These are phyloP conservation scores for Sphaceloma murrayae DNA, from an alignment of 2,329 filamentous ascomycete genomes.

Conservation along the genomic window DNA sequence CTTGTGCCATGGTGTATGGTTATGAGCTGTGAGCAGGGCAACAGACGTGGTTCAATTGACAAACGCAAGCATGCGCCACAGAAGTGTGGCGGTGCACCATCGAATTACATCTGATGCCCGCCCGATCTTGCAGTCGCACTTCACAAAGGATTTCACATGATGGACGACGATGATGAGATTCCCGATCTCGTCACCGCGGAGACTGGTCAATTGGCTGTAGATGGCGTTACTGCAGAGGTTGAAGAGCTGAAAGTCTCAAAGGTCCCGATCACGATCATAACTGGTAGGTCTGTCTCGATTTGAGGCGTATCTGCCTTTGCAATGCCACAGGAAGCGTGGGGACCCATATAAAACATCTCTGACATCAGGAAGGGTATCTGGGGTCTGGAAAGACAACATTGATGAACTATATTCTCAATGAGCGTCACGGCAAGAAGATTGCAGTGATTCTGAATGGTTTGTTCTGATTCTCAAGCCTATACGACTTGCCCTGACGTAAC, in stretches of 20 bases:
- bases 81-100: slow-evolving; percentile 12
- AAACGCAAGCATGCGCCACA: slow-evolving; percentile 13
- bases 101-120: too few species aligned
- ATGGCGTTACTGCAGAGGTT: slow-evolving; percentile 30
- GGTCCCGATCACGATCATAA: slow-evolving; percentile 79
- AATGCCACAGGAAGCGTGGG: not conserved
- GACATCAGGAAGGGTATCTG: slow-evolving; percentile 61
- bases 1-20: not conserved
- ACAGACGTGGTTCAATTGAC: too few species aligned
- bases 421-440: slow-evolving; percentile 94
- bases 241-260: slow-evolving; percentile 48
- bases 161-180: slow-evolving; percentile 55
- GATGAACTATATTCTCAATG: slow-evolving; percentile 90
- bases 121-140: not conserved
- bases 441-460: slow-evolving; percentile 89
- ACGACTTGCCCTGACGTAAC: not conserved
- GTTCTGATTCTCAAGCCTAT: not conserved
- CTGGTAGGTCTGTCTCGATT: too few species aligned
- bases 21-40: too few species aligned
- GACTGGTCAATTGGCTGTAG: slow-evolving; percentile 22
- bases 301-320: not conserved
- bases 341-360: not conserved
- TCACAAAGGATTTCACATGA: slow-evolving; percentile 26
- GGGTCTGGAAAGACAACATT: slow-evolving; percentile 93
- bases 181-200: slow-evolving; percentile 55